Percentiles rank a stretch among this genome's conserved stretches.
phyloP scores from a whole-genome alignment of 331 rosid species.

The Acacia pycnantha region DNA sequence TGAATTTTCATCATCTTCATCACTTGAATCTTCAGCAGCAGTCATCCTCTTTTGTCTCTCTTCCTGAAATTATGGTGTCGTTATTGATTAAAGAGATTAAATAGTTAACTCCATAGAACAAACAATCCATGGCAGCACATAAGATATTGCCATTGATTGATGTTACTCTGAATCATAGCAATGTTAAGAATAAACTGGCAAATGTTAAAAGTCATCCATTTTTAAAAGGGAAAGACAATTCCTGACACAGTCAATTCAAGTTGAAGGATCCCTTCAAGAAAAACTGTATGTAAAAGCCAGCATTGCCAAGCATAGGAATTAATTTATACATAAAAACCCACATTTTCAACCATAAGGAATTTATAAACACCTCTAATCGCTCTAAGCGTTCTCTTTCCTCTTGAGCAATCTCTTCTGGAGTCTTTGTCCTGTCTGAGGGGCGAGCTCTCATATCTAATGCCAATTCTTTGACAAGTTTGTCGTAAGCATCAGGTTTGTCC shows the following conservation, averaged over 20 bases:
- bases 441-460: slow-evolving; percentile 86
- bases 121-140: background rate
- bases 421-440: slow-evolving; percentile 84
- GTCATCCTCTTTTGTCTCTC: slow-evolving; percentile 85
- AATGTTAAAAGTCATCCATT: background rate
- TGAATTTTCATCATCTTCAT: slow-evolving; percentile 67
- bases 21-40: slow-evolving; percentile 69
- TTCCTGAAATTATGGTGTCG: slow-evolving; percentile 52
- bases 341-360: background rate
- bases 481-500: slow-evolving; percentile 78
- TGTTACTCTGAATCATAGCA: background rate
- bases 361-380: slow-evolving; percentile 61
- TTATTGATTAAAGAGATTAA: background rate
- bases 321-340: background rate
- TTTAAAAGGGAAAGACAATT: background rate
- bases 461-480: slow-evolving; percentile 69
- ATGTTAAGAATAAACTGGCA: background rate
- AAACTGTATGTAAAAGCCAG: background rate
- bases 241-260: background rate
- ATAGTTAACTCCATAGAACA: background rate
- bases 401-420: slow-evolving; percentile 91
- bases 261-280: background rate
- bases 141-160: background rate
- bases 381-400: slow-evolving; percentile 86
- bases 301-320: background rate